Evolutionary conservation across 2,329 filamentous ascomycete species (phyloP), one percentile per base, ranked within the genome.

Genomic region (Immersiporthe knoxdaviesiana): DNA sequence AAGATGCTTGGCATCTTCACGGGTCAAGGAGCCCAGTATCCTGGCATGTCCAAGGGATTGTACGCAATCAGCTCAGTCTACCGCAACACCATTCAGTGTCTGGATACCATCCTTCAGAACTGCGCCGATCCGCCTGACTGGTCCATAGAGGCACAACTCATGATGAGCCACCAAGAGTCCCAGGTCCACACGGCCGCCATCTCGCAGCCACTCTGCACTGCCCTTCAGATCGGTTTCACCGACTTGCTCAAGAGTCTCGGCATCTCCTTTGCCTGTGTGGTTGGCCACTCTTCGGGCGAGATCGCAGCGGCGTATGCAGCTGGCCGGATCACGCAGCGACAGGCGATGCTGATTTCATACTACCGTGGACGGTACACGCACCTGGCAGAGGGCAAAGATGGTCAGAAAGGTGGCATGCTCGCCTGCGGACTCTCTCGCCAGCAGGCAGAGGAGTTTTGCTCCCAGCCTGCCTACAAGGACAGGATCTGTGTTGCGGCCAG

Each of bases 171-270:
- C 1, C 65, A 68, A 0, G 41, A 61, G 0, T 81, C 79, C 7
- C 71, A 74, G 3, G 72, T 84, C 0, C 54, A 79, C 11, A 72
- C 78, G 24, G 79, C 83, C 0, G 77, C 79, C 3, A 72, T 86
- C 30, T 80, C 83, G 0, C 86, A 88, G 71, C 83, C 86, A 0
- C 73, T 86, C 0, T 87, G 83, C 65, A 87, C 85, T 0, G 85
- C 85, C 0, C 56, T 89, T 0, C 87, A 88, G 72, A 78, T 88
- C 2, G 85, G 77, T 0, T 72, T 79, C 0, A 73, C 78, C 0
- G 74, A 79, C 41, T 69, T 79, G 6, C 72, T 79, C 3, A 64
- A 63, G 14, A 72, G 71, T 21, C 63, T 78, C 10, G 76, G 74
- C 1, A 68, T 79, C 4, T 56, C 32, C 2, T 78, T 79, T 54